Base-by-base conservation (phyloP, 257 asterid genomes). In the Lavandula angustifolia region DNA sequence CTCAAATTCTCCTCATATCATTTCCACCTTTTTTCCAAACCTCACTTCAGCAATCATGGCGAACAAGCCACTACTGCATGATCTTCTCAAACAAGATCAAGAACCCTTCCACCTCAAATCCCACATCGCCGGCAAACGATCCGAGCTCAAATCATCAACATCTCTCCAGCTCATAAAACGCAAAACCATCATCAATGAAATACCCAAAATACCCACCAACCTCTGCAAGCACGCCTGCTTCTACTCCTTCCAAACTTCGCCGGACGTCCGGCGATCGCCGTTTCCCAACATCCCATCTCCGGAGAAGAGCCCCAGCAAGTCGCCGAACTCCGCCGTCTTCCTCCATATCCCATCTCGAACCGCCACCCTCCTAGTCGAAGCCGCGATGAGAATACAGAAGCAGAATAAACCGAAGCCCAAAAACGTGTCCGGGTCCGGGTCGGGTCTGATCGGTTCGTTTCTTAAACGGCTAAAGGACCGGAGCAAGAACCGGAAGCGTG, bases 341-440 rank as follows among this genome's bases (percentile, higher is more conserved):
- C 82, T 86, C 61, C 89, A 84, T 73, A 56, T 91, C 2, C 95
- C 97, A 2, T 71, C 92, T 7, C 55, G 68, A 8, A 87, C 97
- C 31, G 85, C 95, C 64, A 72, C 89, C 31, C 64, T 83, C 33
- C 91, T 90, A 10, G 80, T 82, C 5, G 96, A 91, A 62, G 95
- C 98, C 9, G 96, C 98, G 14, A 75, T 80, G 82, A 80, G 87
- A 85, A 81, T 91, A 73, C 95, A 88, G 22, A 84, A 74, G 32
- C 96, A 78, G 61, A 80, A 77, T 38, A 81, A 75, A 51, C 53
- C 78, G 49, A 82, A 69, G 37, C 22, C 69, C 38, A 80, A 79
- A 51, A 34, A 33, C 7, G 81, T 62, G 44, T 71, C 60, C 22
- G 83, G 88, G 44, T 71, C 60, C 22, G 83, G 88, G 35, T 76